Base-by-base conservation (phyloP, 2,329 filamentous ascomycete species). In the Alternaria gansuensis region DNA sequence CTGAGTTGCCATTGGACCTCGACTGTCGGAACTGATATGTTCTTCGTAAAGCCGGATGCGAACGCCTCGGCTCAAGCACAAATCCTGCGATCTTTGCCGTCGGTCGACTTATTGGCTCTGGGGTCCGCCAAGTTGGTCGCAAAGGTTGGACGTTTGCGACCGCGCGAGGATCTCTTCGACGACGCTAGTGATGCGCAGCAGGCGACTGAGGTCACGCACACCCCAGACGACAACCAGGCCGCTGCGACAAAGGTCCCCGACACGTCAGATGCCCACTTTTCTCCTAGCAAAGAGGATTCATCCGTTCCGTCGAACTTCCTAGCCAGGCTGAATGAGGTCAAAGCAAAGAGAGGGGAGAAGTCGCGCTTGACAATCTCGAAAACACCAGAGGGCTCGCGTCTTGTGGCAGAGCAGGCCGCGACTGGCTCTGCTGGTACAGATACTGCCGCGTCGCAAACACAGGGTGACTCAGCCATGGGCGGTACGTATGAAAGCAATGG, bases 1-100 rank as follows among this genome's bases (percentile, higher is more conserved):
- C 95, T 93, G 73, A 88, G 87, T 63, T 94, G 92, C 64, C 81
- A 87, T 44, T 98, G 94, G 94, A 85, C 87, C 10, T 87, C 91
- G 61, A 90, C 92, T 59, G 86, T 96, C 41, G 94, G 94, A 34
- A 96, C 93, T 0, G 92, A 96, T 66, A 81, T 93, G 64, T 85
- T 96, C 40, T 89, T 97, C 69, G 84, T 64, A 5, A 70, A 72
- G 55, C 68, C 73, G 4, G 53, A 69, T 8, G 17, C 31, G 5
- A 51, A 65, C 37, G 62, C 77, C 40, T 62, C 73, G 6, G 65
- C 77, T 3, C 33, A 48, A 5, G 53, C 46, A 10, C 37, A 66
- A 14, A 84, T 82, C n/a, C 79, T 81, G 24, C 82, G 86, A 26
- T 80, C 79, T 31, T 82, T 81, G 6, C 76, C 84, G 23, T 83